Evolutionary conservation across 306 rosid species (phyloP), one percentile per base, ranked within the genome.

Genomic region (Acmispon strigosus): DNA sequence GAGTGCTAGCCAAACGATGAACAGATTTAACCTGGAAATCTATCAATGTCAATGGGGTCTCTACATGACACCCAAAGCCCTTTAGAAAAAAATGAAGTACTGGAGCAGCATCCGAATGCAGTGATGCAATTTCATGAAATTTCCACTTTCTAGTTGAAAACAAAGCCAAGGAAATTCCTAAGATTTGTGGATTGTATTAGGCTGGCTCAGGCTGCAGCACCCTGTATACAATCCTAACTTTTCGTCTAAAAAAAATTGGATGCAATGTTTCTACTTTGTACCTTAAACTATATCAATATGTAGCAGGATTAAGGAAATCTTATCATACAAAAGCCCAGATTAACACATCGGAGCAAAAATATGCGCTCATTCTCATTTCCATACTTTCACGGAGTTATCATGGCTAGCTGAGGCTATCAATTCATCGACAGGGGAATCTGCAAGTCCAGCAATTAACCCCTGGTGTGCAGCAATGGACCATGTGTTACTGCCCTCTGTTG

Each of bases 331-430:
- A 59, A 43, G 49, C 64, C 14, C 43, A 47, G 59, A 17, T 67
- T 49, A 58, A 47, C 69, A 56, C 55, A 24, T 44, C 0, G 42
- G 41, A n/a, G 22, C 55, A 37, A 11, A 7, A 64, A 16, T 36
- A 18, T 60, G 47, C 32, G 29, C 66, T 51, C 2, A 60, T 67
- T 12, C 54, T 83, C 67, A 89, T 78, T 79, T 86, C 96, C 96
- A 89, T 16, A 86, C 49, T 73, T 85, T 89, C 62, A 85, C 88
- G 14, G 71, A 68, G 5, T 61, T 73, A 78, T 89, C 96, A 73
- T 83, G 83, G 74, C 96, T 75, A 15, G 82, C 83, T 0, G 96
- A 86, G 65, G 96, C 96, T 41, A 89, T 72, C 83, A 77, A 55
- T 27, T 78, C 77, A 32, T 68, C 71, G 60, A 42, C n/a, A 0